These are phyloP conservation scores for Neonectria ditissima DNA, from an alignment of 2,329 filamentous ascomycete genomes.

Conservation along the genomic window DNA sequence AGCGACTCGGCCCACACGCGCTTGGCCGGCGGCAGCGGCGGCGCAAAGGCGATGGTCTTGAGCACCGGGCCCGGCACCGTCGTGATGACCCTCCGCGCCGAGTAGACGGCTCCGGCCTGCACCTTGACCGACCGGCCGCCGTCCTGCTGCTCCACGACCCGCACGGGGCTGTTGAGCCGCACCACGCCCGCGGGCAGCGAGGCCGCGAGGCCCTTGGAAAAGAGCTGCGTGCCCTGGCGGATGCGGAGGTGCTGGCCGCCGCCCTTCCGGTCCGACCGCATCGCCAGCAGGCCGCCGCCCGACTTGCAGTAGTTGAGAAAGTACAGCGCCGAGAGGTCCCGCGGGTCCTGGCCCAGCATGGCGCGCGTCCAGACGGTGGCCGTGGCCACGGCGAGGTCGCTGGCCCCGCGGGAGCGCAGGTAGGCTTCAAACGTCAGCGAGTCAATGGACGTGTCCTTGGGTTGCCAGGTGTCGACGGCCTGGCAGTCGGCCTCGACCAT, in stretches of 20 bases:
- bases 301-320: slow-evolving; percentile 68
- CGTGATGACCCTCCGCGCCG: slow-evolving; percentile 59
- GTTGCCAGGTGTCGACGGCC: slow-evolving; percentile 38
- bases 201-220: slow-evolving; percentile 52
- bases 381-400: slow-evolving; percentile 24
- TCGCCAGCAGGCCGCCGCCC: slow-evolving; percentile 62
- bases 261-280: slow-evolving; percentile 63
- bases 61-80: slow-evolving; percentile 61
- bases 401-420: slow-evolving; percentile 39
- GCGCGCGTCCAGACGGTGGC: slow-evolving; percentile 60
- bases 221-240: slow-evolving; percentile 58
- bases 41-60: slow-evolving; percentile 59
- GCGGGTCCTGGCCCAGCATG: slow-evolving; percentile 63
- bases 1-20: slow-evolving; percentile 48
- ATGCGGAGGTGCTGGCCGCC: slow-evolving; percentile 66
- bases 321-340: slow-evolving; percentile 62
- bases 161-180: slow-evolving; percentile 48
- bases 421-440: slow-evolving; percentile 47
- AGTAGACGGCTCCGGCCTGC: slow-evolving; percentile 44
- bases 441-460: slow-evolving; percentile 39
- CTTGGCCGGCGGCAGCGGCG: slow-evolving; percentile 57
- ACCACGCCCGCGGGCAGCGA: slow-evolving; percentile 47
- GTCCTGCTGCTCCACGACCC: slow-evolving; percentile 48
- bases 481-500: slow-evolving; percentile 47
- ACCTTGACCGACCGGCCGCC: slow-evolving; percentile 38